These are phyloP conservation scores for Lophium mytilinum DNA, from an alignment of 495 filamentous ascomycete genomes.

Conservation along the genomic window DNA sequence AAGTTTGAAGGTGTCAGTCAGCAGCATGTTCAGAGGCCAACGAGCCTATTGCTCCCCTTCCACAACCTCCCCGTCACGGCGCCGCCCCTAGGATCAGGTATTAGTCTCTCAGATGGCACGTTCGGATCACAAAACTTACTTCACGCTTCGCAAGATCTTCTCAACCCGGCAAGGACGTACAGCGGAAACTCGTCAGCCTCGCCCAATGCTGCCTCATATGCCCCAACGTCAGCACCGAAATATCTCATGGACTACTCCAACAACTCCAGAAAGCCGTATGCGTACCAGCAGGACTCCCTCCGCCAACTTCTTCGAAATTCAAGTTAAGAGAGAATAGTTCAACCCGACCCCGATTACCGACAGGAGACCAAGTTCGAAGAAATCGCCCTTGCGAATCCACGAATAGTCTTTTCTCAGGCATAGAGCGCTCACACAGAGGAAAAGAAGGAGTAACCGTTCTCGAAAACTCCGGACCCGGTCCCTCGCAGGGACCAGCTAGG, in stretches of 20 bases:
- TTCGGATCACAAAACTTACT: constrained; percentile 64
- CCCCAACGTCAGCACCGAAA: constrained; percentile 59
- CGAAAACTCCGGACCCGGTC: no score
- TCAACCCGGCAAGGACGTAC: constrained; percentile 42
- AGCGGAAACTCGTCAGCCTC: constrained; percentile 33
- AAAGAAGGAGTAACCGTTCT: no score
- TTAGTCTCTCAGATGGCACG: constrained; percentile 56
- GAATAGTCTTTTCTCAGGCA: no score
- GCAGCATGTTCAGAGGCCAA: constrained; percentile 51
- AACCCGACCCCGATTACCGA: no score
- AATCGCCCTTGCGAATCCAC: no score
- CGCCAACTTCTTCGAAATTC: no score
- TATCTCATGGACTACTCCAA: constrained; percentile 54
- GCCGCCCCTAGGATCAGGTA: constrained; percentile 60
- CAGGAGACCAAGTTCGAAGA: no score
- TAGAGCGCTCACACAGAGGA: no score
- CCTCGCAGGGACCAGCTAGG: no score
- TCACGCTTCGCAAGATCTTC: constrained; percentile 64
- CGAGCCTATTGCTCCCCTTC: constrained; percentile 64
- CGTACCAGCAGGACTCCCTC: constrained; percentile 24
- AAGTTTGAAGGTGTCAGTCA: constrained; percentile 40
- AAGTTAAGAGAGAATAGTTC: no score
- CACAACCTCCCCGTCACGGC: constrained; percentile 63
- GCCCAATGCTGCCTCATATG: constrained; percentile 57
- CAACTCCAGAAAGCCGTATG: constrained; percentile 48